Conservation (phyloP, 805 yeast genomes). For the Cephaloascus albidus region DNA sequence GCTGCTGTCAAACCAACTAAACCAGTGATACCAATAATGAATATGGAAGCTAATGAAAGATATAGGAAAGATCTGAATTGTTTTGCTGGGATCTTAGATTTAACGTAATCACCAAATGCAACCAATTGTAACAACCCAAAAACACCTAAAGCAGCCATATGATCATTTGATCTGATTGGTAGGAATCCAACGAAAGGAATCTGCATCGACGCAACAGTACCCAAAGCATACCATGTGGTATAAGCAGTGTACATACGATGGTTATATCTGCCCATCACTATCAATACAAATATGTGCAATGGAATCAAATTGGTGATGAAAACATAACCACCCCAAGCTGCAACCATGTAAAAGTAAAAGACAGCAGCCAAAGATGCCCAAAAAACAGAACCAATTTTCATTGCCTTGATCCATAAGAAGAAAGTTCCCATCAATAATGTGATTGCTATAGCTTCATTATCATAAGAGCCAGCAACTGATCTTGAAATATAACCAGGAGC, state of each 20-base stretch:
- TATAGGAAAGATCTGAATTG: slow-evolving; percentile 66
- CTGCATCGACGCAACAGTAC: slow-evolving; percentile 98
- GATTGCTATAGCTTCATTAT: slow-evolving; percentile 98
- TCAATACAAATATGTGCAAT: slow-evolving; percentile 80
- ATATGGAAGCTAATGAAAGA: slow-evolving; percentile 47
- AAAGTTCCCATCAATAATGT: slow-evolving; percentile 93
- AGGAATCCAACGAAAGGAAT: slow-evolving; percentile 97
- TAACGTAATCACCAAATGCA: slow-evolving; percentile 75
- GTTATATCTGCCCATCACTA: slow-evolving; percentile 90
- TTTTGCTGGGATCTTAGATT: slow-evolving; percentile 57
- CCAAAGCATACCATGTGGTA: slow-evolving; percentile 94
- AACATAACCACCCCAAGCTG: slow-evolving; percentile 99
- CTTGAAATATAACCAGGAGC: slow-evolving; percentile 98
- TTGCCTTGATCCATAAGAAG: slow-evolving; percentile 90
- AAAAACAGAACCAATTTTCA: slow-evolving; percentile 82
- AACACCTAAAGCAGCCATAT: slow-evolving; percentile 96
- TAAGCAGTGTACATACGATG: slow-evolving; percentile 81
- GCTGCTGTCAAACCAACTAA: slow-evolving; percentile 74
- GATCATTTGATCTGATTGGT: slow-evolving; percentile 95
- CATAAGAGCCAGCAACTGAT: slow-evolving; percentile 98
- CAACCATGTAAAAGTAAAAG: slow-evolving; percentile 95
- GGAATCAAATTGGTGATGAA: slow-evolving; percentile 97
- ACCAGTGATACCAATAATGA: slow-evolving; percentile 57
- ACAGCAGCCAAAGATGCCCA: slow-evolving; percentile 79
- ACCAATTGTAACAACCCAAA: slow-evolving; percentile 92